Percentiles rank a stretch among this genome's conserved stretches.
Conservation (phyloP, 495 filamentous ascomycete genomes). For the Trichoderma orchidacearum region DNA sequence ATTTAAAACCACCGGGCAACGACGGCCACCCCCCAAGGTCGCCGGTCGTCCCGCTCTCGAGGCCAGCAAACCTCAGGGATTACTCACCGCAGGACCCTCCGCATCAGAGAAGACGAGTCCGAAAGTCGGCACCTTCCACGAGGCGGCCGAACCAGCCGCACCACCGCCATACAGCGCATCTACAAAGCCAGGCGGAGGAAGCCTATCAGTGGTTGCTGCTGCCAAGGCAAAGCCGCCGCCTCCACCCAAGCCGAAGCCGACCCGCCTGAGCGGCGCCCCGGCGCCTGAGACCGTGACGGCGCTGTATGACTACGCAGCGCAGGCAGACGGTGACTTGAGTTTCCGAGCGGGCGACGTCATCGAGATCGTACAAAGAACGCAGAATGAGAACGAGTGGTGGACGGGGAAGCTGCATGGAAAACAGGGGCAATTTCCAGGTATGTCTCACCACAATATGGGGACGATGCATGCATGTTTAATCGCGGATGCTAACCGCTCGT, state of each 20-base stretch:
- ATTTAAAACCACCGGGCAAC: conserved; percentile 71
- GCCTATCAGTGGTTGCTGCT: conserved; percentile 50
- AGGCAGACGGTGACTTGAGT: conserved; percentile 87
- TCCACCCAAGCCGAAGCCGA: conserved; percentile 82
- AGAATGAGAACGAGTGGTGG: conserved; percentile 97
- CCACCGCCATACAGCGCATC: conserved; percentile 54
- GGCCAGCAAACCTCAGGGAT: conserved; percentile 19
- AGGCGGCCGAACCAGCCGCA: conserved; percentile 5
- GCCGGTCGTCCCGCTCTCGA: conserved; percentile 27
- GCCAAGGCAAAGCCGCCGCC: conserved; percentile 70
- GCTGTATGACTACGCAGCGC: conserved; percentile 90
- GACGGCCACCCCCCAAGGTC: conserved; percentile 36
- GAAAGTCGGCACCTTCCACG: neutral
- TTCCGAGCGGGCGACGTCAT: conserved; percentile 86
- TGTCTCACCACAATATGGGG: conserved; percentile 18
- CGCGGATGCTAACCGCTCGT: conserved; percentile 5
- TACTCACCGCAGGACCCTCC: conserved; percentile 11
- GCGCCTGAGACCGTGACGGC: conserved; percentile 63
- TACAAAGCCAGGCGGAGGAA: conserved; percentile 25
- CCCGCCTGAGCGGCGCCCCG: conserved; percentile 50
- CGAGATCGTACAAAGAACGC: conserved; percentile 67
- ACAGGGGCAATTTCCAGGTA: conserved; percentile 91
- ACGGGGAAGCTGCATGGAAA: conserved; percentile 60
- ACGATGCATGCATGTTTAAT: neutral
- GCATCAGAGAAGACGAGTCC: conserved; percentile 2